Evolutionary conservation across 768 basidiomycete species (phyloP).

Genomic region (Grammothele lineata): DNA sequence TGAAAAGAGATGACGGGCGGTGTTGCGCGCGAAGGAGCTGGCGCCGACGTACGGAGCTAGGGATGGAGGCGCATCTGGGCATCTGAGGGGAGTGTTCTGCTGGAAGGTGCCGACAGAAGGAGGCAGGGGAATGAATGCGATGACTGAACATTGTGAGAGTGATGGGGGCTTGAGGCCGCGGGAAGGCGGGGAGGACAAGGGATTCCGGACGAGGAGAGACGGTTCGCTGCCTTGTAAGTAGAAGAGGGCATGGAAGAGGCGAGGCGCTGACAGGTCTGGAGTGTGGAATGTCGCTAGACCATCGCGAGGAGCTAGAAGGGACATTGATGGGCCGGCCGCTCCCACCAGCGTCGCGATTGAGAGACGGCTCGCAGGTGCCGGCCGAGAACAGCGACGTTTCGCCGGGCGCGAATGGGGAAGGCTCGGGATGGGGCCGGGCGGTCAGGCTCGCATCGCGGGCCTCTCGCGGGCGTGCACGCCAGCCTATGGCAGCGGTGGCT

Average conservation of each 20-base stretch:
- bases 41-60: too few species aligned
- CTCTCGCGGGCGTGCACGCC: too few species aligned
- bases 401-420: slow-evolving; percentile 9
- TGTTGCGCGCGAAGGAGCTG: slow-evolving; percentile 6
- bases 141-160: background rate
- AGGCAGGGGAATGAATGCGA: background rate
- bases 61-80: too few species aligned
- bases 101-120: too few species aligned
- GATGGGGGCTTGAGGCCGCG: too few species aligned
- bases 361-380: background rate
- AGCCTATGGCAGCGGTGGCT: too few species aligned
- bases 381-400: slow-evolving; percentile 13
- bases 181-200: too few species aligned
- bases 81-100: too few species aligned
- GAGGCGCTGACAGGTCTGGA: slow-evolving; percentile 12
- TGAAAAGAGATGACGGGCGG: background rate
- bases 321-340: slow-evolving; percentile 6
- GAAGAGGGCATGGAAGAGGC: background rate
- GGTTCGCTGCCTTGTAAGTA: too few species aligned
- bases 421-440: background rate
- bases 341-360: slow-evolving; percentile 11
- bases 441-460: background rate
- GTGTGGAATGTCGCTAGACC: slow-evolving; percentile 11
- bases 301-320: slow-evolving; percentile 7
- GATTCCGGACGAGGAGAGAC: too few species aligned